phyloP scores from a whole-genome alignment of 495 filamentous ascomycete genomes.

The Podospora didyma region DNA sequence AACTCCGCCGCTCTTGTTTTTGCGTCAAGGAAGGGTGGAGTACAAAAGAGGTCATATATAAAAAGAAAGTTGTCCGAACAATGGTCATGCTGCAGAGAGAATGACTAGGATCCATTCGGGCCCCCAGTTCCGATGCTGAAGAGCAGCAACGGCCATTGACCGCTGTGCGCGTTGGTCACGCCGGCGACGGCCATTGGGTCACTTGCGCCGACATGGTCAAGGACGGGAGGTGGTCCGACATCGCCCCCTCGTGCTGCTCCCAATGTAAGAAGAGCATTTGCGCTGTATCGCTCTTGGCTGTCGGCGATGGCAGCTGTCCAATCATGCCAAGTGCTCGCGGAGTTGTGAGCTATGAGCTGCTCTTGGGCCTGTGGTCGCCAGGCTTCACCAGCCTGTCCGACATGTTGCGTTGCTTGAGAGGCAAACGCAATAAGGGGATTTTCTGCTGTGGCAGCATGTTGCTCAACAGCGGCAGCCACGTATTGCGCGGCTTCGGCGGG shows the following conservation, averaged over 20 bases:
- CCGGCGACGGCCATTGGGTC: constrained; percentile 11
- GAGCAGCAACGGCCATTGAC: constrained; percentile 28
- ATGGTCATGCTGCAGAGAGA: background rate
- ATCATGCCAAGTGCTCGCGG: constrained; percentile 42
- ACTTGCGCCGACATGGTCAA: constrained; percentile 15
- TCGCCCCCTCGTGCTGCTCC: constrained; percentile 24
- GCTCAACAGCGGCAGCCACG: constrained; percentile 14
- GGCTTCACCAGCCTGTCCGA: constrained; percentile 21
- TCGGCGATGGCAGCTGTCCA: constrained; percentile 45
- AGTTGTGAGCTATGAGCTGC: constrained; percentile 8
- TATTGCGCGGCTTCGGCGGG: constrained; percentile 17
- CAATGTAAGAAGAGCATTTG: constrained; percentile 38
- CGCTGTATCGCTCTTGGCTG: constrained; percentile 42
- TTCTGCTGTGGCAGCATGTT: constrained; percentile 5
- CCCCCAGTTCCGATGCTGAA: constrained; percentile 21
- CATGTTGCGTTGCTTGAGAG: constrained; percentile 33
- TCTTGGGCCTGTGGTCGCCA: constrained; percentile 26
- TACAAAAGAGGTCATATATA: too few relatives aligned
- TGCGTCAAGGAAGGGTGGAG: too few relatives aligned
- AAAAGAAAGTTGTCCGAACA: too few relatives aligned
- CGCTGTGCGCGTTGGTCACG: constrained; percentile 9
- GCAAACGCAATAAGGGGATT: constrained; percentile 33
- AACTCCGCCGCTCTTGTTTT: too few relatives aligned
- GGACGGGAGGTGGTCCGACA: constrained; percentile 4
- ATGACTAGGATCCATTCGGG: constrained; percentile 3